Evolutionary conservation across 108 stramenopile genomes (phyloP).

Genomic region (Cyclostephanos tholiformis): DNA sequence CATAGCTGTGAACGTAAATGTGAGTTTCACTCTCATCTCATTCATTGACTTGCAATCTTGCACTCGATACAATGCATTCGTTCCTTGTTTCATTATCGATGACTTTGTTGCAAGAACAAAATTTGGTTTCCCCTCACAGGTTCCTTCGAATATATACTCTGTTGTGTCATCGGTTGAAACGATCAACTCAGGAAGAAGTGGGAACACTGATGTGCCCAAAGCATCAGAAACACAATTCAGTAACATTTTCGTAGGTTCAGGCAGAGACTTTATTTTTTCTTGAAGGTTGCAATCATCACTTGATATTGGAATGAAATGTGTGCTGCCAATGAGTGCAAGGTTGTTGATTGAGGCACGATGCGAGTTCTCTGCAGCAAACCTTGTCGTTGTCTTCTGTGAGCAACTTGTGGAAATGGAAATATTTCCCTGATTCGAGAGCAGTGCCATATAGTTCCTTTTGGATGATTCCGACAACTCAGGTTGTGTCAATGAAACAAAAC

Average conservation of each 20-base stretch:
- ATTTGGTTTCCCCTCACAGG: conserved; percentile 1
- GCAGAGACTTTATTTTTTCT: conserved; percentile 1
- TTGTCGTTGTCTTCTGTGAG: background rate
- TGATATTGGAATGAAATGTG: conserved; percentile 1
- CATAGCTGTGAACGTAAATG: conserved; percentile 1
- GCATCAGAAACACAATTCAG: background rate
- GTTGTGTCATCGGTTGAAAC: conserved; percentile 4
- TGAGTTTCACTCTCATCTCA: background rate
- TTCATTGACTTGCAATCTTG: conserved; percentile 5
- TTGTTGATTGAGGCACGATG: background rate
- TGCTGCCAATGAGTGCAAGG: background rate
- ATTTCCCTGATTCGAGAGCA: no score
- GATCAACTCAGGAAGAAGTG: background rate
- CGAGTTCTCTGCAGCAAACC: background rate
- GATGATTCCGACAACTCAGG: no score
- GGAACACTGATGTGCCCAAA: conserved; percentile 2
- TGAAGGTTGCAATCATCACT: background rate
- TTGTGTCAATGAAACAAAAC: no score
- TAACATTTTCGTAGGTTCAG: background rate
- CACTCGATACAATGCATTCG: background rate
- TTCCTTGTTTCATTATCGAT: background rate
- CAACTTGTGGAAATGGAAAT: no score
- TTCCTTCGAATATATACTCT: conserved; percentile 1
- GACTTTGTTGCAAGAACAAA: background rate
- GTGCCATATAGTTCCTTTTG: no score